A percentile compares a stretch with the other conserved stretches of the same genome.
phyloP scores from a whole-genome alignment of 2,329 filamentous ascomycete genomes.

The Trichoderma guizhouense region DNA sequence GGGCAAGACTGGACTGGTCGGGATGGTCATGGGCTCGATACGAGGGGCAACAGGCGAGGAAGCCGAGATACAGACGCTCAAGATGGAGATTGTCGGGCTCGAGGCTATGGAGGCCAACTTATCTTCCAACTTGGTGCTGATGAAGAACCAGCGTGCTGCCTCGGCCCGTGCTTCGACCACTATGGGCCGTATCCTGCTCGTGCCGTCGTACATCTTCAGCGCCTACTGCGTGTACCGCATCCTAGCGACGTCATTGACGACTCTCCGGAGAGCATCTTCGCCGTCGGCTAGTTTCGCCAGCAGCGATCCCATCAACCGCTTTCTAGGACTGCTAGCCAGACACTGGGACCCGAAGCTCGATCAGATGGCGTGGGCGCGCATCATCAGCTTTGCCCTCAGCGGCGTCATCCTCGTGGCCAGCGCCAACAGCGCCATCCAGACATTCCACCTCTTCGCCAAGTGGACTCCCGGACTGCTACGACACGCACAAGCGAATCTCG shows the following conservation, averaged over 20 bases:
- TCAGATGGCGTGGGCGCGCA: constrained; percentile 76
- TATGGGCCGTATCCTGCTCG: constrained; percentile 60
- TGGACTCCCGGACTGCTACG: constrained; percentile 69
- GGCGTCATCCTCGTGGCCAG: constrained; percentile 79
- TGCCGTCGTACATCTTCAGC: constrained; percentile 66
- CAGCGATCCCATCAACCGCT: constrained; percentile 79
- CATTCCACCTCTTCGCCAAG: constrained; percentile 74
- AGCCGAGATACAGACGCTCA: constrained; percentile 58
- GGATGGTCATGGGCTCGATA: constrained; percentile 69
- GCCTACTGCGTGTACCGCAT: constrained; percentile 85
- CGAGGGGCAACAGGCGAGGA: constrained; percentile 60
- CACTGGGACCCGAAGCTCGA: constrained; percentile 83
- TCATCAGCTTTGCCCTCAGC: constrained; percentile 79
- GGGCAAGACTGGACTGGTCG: constrained; percentile 53
- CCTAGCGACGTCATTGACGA: constrained; percentile 65
- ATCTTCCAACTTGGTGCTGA: constrained; percentile 58
- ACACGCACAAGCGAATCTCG: constrained; percentile 73
- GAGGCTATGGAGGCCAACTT: constrained; percentile 76
- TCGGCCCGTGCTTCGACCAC: constrained; percentile 66
- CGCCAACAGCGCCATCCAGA: constrained; percentile 81
- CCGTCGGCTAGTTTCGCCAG: constrained; percentile 55
- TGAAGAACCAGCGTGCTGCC: constrained; percentile 60
- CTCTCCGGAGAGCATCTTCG: constrained; percentile 52
- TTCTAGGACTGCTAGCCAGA: constrained; percentile 74
- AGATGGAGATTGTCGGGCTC: constrained; percentile 74